Evolutionary conservation across 352 stramenopile species (phyloP).

Genomic region (Phytopythium montanum): DNA sequence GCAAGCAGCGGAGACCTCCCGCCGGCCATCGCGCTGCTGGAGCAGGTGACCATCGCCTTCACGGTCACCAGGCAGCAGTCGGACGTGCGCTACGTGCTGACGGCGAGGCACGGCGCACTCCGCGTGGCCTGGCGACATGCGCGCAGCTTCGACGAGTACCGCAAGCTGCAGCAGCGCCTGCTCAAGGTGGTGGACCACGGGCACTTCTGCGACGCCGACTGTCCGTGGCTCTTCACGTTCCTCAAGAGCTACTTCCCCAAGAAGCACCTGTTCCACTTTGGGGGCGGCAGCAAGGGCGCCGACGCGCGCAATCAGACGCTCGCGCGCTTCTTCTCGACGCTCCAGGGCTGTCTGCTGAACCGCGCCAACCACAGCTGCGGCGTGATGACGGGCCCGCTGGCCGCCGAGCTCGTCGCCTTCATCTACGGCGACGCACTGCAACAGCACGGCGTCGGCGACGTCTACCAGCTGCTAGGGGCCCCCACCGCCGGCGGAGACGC

Average conservation of each 20-base stretch:
- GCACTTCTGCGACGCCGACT: constrained; percentile 71
- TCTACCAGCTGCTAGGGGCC: constrained; percentile 1
- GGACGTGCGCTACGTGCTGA: constrained; percentile 63
- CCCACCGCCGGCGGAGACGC: background rate
- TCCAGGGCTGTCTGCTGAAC: constrained; percentile 55
- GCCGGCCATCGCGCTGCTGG: constrained; percentile 41
- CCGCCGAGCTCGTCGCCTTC: constrained; percentile 56
- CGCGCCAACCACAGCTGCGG: constrained; percentile 56
- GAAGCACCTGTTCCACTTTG: constrained; percentile 52
- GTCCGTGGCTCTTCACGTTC: constrained; percentile 69
- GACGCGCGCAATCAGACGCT: constrained; percentile 45
- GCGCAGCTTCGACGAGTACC: constrained; percentile 74
- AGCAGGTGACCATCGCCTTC: constrained; percentile 45
- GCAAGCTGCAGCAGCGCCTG: constrained; percentile 58
- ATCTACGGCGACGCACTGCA: constrained; percentile 56
- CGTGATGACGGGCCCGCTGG: constrained; percentile 26
- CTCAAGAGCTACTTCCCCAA: constrained; percentile 80
- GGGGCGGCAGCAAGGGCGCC: constrained; percentile 33
- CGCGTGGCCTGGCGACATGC: constrained; percentile 40
- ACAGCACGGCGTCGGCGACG: constrained; percentile 35
- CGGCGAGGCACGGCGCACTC: constrained; percentile 30
- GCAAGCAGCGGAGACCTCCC: constrained; percentile 21
- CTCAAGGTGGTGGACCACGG: constrained; percentile 60
- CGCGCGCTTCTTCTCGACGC: constrained; percentile 51
- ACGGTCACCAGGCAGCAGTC: constrained; percentile 41